These are phyloP conservation scores for Acanthamoeba lugdunensis DNA, from an alignment of 208 protist genomes.

Conservation along the genomic window DNA sequence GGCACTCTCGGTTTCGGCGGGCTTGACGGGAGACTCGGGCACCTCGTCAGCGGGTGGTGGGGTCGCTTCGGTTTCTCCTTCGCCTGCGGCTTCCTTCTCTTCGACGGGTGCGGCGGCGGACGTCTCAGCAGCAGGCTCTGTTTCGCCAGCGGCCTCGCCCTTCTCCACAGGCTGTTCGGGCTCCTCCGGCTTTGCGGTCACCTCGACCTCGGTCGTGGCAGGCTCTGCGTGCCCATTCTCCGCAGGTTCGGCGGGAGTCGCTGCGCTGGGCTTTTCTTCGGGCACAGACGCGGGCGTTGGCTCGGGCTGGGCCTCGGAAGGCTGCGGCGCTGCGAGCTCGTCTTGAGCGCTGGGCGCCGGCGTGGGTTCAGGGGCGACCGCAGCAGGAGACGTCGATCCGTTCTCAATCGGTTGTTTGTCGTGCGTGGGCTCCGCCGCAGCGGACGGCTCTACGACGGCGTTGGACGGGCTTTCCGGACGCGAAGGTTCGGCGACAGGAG, in stretches of 20 bases:
- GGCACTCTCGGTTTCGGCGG: neutral
- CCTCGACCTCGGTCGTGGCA: neutral
- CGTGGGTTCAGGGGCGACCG: neutral
- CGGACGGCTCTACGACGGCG: neutral
- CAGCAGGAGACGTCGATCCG: neutral
- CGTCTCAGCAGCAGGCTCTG: neutral
- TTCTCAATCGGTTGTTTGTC: neutral
- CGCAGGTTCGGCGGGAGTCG: neutral
- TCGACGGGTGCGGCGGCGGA: neutral
- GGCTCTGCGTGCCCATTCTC: neutral
- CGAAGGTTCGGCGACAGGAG: neutral
- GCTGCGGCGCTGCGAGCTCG: neutral
- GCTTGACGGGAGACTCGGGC: neutral
- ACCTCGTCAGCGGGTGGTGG: neutral
- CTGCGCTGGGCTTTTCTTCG: neutral
- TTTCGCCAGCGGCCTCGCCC: neutral
- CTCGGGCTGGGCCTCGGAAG: neutral
- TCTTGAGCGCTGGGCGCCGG: neutral
- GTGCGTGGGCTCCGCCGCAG: neutral
- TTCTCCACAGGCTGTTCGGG: neutral
- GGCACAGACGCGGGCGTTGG: neutral
- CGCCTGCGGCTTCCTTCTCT: neutral
- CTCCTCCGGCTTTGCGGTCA: neutral
- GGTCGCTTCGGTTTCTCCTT: neutral
- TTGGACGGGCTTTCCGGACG: neutral